Conservation (phyloP, 2,329 filamentous ascomycete species). For the Zasmidium citrigriseum region DNA sequence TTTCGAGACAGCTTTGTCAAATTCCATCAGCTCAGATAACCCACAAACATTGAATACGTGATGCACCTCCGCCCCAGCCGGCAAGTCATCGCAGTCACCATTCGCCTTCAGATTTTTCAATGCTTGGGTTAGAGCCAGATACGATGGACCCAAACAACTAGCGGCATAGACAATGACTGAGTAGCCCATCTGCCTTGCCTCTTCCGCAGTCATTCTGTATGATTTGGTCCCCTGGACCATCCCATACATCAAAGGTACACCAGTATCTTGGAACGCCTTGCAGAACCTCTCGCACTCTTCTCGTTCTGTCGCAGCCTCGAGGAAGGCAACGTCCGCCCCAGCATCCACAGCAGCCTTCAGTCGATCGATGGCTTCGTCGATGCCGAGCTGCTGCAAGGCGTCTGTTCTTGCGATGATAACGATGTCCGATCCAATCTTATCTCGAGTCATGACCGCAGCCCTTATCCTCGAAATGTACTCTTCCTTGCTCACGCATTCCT, state of each 20-base stretch:
- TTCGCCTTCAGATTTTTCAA: not conserved
- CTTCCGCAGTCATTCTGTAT: not conserved
- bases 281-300: not conserved
- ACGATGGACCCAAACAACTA: not conserved
- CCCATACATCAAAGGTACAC: not conserved
- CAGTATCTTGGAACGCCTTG: not conserved
- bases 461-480: constrained; percentile 56
- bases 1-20: not conserved
- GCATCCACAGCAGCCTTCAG: constrained; percentile 52
- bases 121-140: not conserved
- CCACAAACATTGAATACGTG: not conserved
- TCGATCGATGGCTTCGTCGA: constrained; percentile 54
- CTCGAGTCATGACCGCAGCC: constrained; percentile 53
- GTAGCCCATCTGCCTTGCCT: not conserved
- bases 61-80: not conserved
- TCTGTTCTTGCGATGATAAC: constrained; percentile 66
- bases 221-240: not conserved
- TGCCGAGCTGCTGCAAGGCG: constrained; percentile 57
- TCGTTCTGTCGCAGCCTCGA: constrained; percentile 46
- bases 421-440: constrained; percentile 54
- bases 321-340: constrained; percentile 60
- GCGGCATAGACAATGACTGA: not conserved
- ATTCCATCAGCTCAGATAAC: not conserved
- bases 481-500: constrained; percentile 56
- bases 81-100: not conserved